Base-by-base conservation (phyloP, 768 basidiomycete genomes). In the Leccinellum luteum region DNA sequence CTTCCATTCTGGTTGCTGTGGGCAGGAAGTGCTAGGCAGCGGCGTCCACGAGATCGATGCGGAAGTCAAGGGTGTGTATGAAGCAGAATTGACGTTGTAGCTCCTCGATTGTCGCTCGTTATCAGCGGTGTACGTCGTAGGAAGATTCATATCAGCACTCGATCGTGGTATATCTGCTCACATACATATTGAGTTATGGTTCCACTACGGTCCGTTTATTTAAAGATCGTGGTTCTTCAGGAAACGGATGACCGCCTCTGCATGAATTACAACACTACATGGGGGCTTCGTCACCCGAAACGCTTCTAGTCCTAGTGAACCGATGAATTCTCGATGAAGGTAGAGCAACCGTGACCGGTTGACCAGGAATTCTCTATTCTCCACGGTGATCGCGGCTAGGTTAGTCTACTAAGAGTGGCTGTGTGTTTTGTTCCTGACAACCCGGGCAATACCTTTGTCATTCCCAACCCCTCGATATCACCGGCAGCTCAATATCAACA, bases 81-180 rank as follows among this genome's bases (percentile, higher is more conserved):
- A 49, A 34, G 51, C 45, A 23, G 28, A 30, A 14, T 10, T 4
- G 35, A 47, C 15, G 17, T 52, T 47, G 58, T 50, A 12, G 52
- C 25, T 30, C 10, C 48, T 51, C 55, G 30, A 44, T 41, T 12
- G 47, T 19, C 9, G 48, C 25, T 19, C 2, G 59, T 57, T 50
- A 51, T 15, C 48, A 34, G 44, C n/a, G 14, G 34, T 51, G 49
- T 63, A 67, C 67, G 66, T n/a, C n/a, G n/a, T n/a, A 67, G 67
- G 67, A 58, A 56, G 58, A 62, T 62, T 48, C 48, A 67, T 69
- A 69, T 68, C 65, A 58, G 64, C 27, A 30, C 48, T 28, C n/a
- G 43, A 48, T 52, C 54, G n/a, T 44, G 35, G 44, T 44, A 35
- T 43, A 50, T 45, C 51, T 49, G 32, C 12, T 27, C 45, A 48